phyloP scores from a whole-genome alignment of 2,329 filamentous ascomycete species.

The Plenodomus biglobosus region DNA sequence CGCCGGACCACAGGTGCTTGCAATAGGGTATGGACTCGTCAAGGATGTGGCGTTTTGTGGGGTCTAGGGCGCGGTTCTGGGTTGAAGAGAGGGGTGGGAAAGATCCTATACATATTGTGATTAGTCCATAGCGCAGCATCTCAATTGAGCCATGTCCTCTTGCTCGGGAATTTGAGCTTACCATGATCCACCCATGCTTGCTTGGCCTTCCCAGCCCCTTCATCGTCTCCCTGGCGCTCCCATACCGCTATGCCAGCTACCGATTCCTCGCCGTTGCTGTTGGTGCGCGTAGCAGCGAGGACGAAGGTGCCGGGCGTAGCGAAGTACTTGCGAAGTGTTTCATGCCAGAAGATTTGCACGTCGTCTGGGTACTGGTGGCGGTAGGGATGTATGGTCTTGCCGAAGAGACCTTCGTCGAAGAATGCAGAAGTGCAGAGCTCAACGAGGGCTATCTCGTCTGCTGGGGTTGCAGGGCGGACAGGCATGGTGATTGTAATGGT shows the following conservation, averaged over 20 bases:
- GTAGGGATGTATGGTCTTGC: conserved; percentile 30
- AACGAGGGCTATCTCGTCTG: conserved; percentile 23
- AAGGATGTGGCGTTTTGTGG: conserved; percentile 16
- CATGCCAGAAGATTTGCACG: conserved; percentile 27
- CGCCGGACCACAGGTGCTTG: conserved; percentile 22
- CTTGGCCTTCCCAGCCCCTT: conserved; percentile 12
- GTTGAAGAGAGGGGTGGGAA: conserved; percentile 10
- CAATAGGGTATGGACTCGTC: conserved; percentile 12
- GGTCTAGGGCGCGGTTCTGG: conserved; percentile 26
- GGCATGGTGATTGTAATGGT: conserved; percentile 10
- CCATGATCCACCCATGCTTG: conserved; percentile 16
- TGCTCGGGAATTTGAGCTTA: conserved; percentile 2
- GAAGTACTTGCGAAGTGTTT: conserved; percentile 18
- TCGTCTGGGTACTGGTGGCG: conserved; percentile 29
- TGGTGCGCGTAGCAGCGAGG: conserved; percentile 12
- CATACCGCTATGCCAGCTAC: conserved; percentile 24
- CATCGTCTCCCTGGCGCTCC: conserved; percentile 25
- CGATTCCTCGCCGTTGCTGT: conserved; percentile 10
- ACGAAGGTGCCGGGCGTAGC: conserved; percentile 10
- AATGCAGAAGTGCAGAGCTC: conserved; percentile 25
- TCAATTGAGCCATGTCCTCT: no score
- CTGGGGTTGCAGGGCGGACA: conserved; percentile 17
- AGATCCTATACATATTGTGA: not conserved
- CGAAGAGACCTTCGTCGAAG: conserved; percentile 36
- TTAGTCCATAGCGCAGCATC: no score